phyloP scores from a whole-genome alignment of 768 basidiomycete genomes.

The Daedaleopsis sinensis region DNA sequence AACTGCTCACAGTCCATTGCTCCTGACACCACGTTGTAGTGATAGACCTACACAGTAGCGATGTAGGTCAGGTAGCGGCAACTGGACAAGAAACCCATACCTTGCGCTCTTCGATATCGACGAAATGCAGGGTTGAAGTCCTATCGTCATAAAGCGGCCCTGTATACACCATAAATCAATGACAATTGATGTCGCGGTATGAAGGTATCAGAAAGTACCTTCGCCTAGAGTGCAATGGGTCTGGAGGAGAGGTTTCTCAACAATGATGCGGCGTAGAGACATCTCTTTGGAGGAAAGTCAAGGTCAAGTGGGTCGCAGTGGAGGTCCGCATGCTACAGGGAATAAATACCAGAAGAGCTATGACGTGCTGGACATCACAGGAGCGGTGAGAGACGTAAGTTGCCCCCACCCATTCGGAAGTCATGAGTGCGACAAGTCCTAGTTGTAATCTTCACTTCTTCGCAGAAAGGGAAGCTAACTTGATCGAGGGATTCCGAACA shows the following conservation, averaged over 20 bases:
- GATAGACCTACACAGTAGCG: constrained; percentile 48
- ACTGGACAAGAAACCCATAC: constrained; percentile 30
- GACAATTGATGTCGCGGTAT: neutral
- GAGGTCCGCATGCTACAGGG: neutral
- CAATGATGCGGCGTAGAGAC: constrained; percentile 39
- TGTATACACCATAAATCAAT: constrained; percentile 25
- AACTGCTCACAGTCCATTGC: constrained; percentile 51
- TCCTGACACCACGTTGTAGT: constrained; percentile 46
- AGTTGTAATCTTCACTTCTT: constrained; percentile 10
- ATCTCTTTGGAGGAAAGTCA: neutral
- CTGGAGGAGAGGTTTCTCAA: constrained; percentile 49
- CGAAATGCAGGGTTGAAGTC: constrained; percentile 62
- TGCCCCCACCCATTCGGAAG: constrained; percentile 11
- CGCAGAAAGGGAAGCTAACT: constrained; percentile 6
- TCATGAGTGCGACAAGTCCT: neutral
- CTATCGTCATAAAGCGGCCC: constrained; percentile 64
- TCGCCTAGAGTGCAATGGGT: constrained; percentile 60
- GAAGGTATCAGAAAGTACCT: constrained; percentile 41
- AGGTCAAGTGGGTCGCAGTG: neutral
- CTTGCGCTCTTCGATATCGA: constrained; percentile 63
- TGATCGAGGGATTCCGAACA: constrained; percentile 7
- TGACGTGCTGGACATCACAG: constrained; percentile 17
- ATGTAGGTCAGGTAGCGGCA: neutral
- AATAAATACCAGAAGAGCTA: constrained; percentile 14
- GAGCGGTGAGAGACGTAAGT: constrained; percentile 13